phyloP scores from a whole-genome alignment of 2,329 filamentous ascomycete genomes.

The Aspergillus sp. region DNA sequence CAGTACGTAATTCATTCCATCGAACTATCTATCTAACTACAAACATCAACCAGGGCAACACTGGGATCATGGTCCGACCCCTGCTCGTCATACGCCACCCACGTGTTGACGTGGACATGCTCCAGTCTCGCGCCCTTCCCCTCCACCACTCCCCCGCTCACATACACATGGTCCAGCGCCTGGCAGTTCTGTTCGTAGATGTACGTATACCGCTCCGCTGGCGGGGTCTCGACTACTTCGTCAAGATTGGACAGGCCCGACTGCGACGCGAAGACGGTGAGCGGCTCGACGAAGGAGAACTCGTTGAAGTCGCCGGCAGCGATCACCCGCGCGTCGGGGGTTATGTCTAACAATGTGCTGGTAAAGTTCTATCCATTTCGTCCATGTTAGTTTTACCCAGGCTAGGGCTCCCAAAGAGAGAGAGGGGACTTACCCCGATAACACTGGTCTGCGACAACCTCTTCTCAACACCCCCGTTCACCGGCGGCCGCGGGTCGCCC shows the following conservation, averaged over 20 bases:
- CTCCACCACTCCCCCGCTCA: constrained; percentile 45
- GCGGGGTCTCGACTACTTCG: constrained; percentile 44
- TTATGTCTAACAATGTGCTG: constrained; percentile 46
- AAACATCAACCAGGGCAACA: constrained; percentile 55
- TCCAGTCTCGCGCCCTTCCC: constrained; percentile 37
- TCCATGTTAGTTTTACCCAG: no score
- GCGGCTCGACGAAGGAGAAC: constrained; percentile 53
- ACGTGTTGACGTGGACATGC: constrained; percentile 64
- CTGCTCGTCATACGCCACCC: constrained; percentile 48
- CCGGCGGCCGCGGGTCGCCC: constrained; percentile 56
- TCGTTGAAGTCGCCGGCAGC: constrained; percentile 64
- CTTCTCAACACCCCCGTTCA: constrained; percentile 54
- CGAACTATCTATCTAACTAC: constrained; percentile 15
- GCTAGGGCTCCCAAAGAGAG: no score
- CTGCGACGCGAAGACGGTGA: constrained; percentile 44
- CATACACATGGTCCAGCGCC: constrained; percentile 61
- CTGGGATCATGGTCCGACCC: constrained; percentile 62
- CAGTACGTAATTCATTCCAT: background rate
- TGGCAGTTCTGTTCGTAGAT: constrained; percentile 61
- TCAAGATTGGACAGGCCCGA: constrained; percentile 55
- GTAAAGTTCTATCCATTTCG: constrained; percentile 42
- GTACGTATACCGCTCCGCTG: constrained; percentile 59
- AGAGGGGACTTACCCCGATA: constrained; percentile 41
- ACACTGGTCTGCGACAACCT: constrained; percentile 49
- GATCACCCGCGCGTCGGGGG: constrained; percentile 50